A percentile compares a stretch with the other conserved stretches of the same genome.
These are phyloP conservation scores for Iberis pinnata DNA, from an alignment of 345 rosid species.

Conservation along the genomic window DNA sequence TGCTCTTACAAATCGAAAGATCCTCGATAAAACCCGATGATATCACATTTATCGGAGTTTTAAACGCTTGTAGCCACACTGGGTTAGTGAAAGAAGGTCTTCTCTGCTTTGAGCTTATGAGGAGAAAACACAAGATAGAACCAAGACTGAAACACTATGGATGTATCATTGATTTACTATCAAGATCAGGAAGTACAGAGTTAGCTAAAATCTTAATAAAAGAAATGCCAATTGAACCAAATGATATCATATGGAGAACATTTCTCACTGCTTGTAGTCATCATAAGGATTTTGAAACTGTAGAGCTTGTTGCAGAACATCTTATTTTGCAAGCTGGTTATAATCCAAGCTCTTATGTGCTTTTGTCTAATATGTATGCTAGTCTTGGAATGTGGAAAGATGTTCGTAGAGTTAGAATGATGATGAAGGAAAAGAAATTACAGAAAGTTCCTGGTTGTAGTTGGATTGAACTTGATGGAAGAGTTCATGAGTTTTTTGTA, in stretches of 20 bases:
- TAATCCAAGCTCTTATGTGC: constrained; percentile 36
- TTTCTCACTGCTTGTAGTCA: constrained; percentile 47
- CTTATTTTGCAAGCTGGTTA: constrained; percentile 33
- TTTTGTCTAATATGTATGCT: constrained; percentile 52
- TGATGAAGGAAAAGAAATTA: constrained; percentile 47
- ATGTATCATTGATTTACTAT: constrained; percentile 46
- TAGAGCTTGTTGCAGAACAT: constrained; percentile 39
- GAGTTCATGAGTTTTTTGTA: constrained; percentile 44
- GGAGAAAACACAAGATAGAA: constrained; percentile 34
- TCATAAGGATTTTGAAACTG: constrained; percentile 41
- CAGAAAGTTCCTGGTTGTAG: constrained; percentile 53
- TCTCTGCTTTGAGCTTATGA: constrained; percentile 46
- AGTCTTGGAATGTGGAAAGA: constrained; percentile 46
- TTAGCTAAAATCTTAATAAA: constrained; percentile 42
- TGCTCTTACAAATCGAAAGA: constrained; percentile 38
- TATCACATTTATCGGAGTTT: constrained; percentile 45
- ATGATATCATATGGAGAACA: constrained; percentile 46
- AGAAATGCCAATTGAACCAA: constrained; percentile 37
- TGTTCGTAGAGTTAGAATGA: constrained; percentile 37
- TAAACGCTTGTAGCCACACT: constrained; percentile 60
- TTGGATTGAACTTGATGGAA: constrained; percentile 50
- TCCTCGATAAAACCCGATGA: constrained; percentile 37
- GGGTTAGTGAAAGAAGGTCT: constrained; percentile 54
- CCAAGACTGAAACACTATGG: constrained; percentile 59
- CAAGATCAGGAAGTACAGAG: constrained; percentile 43